phyloP scores from a whole-genome alignment of 805 yeast species.

The Saccharomycopsis vini region DNA sequence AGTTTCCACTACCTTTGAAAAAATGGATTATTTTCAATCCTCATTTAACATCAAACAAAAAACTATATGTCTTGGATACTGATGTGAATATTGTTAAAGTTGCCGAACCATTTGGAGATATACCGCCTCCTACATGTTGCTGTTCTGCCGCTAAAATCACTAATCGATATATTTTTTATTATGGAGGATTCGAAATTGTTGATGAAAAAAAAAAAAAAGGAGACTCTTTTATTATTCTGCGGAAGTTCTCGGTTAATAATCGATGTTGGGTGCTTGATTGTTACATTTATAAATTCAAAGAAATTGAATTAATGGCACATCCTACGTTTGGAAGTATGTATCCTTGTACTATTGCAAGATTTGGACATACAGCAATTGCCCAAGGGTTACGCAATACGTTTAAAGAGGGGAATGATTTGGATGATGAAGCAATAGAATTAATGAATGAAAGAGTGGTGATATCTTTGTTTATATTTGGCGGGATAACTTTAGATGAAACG shows the following conservation, averaged over 20 bases:
- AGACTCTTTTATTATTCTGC: not conserved
- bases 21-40: conserved; percentile 34
- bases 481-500: not conserved
- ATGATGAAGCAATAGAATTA: not conserved
- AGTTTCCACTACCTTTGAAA: conserved; percentile 38
- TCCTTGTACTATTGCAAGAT: conserved; percentile 5
- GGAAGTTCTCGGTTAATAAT: conserved; percentile 31
- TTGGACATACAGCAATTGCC: conserved; percentile 12
- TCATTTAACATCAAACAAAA: conserved; percentile 30
- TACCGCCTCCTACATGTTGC: conserved; percentile 37
- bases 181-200: conserved; percentile 54
- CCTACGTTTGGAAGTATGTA: not conserved
- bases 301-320: conserved; percentile 19
- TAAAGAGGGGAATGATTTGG: not conserved
- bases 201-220: not conserved
- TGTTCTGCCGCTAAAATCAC: conserved; percentile 43
- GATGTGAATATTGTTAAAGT: conserved; percentile 29
- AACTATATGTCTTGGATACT: conserved; percentile 31
- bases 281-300: conserved; percentile 38
- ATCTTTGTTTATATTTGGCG: conserved; percentile 15
- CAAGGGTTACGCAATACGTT: not conserved
- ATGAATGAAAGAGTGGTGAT: conserved; percentile 1
- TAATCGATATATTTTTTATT: conserved; percentile 45
- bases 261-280: conserved; percentile 52
- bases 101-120: conserved; percentile 30